Evolutionary conservation across 1,284 basidiomycete genomes (phyloP), one percentile per base, ranked within the genome.

Genomic region (Irpex sp.): DNA sequence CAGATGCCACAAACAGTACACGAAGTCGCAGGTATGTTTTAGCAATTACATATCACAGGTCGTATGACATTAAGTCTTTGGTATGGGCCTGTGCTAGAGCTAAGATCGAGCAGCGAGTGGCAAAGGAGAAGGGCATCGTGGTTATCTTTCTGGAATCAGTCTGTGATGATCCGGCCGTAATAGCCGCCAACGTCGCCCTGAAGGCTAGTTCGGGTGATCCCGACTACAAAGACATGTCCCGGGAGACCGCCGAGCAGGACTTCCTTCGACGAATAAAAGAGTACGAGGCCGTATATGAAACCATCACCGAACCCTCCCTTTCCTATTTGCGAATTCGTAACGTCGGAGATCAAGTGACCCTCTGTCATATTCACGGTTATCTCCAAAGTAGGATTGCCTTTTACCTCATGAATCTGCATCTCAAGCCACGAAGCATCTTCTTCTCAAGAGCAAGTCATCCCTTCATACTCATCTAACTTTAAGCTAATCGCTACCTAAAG

Each of bases 121-220:
- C 89, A 2, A 85, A 87, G 71, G 97, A 99, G 77, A 93, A 92
- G 56, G 92, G 91, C n/a, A 85, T 99, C 65, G 85, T 88, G 63
- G 84, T 96, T 52, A 89, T 99, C 67, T 99, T 98, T 77, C 86
- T 99, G 58, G 97, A 99, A 79, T 95, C 93, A 0, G 81, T 93
- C 64, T 98, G 96, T 79, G 93, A 95, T 72, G 96, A 99, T 75
- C 96, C 96, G 1, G 89, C 86, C 2, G 85, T 98, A 66, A 96
- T 99, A 67, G 95, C 96, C 0, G 88, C 95, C 48, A 99, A 99
- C 73, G 89, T 99, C 59, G 95, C 93, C 3, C 85, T 98, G 69
- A 99, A 99, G 79, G 96, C 98, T 40, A 87, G 86, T 64, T 96
- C 93, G 2, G 97, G 97, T 3, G 97, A 99, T 79, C 97, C 97